Conservation (phyloP, 495 filamentous ascomycete genomes). For the Xylaria grammica region DNA sequence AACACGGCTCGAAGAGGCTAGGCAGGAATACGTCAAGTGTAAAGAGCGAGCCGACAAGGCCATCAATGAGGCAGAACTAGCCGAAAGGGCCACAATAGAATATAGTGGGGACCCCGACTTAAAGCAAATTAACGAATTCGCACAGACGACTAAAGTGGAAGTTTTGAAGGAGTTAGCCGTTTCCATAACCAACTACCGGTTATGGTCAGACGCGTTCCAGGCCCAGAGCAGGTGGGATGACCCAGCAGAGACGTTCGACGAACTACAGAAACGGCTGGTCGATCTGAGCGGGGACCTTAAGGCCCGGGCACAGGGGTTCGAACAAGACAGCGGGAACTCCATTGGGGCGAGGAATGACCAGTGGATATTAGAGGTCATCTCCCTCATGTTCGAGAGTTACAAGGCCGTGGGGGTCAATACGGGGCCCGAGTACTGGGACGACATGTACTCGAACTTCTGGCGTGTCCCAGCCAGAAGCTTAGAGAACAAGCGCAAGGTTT, state of each 20-base stretch:
- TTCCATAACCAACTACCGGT: not conserved
- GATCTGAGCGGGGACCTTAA: not conserved
- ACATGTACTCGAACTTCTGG: conserved; percentile 8
- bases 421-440: not conserved
- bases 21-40: no score
- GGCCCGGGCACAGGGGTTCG: no score
- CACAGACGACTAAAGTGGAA: no score
- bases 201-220: not conserved
- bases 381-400: not conserved
- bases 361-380: not conserved
- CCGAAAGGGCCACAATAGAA: no score
- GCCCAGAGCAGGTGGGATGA: not conserved
- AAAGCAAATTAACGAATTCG: no score
- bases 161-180: not conserved
- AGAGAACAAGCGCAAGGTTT: conserved; percentile 5
- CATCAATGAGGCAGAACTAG: no score
- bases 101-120: no score
- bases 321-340: not conserved
- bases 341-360: not conserved
- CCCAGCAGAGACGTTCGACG: not conserved
- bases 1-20: no score
- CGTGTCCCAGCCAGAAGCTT: not conserved
- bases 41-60: no score
- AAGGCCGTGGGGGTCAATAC: conserved; percentile 2
- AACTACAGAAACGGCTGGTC: not conserved